A percentile compares a stretch with the other conserved stretches of the same genome.
These are phyloP conservation scores for Penicillium maclennaniae DNA, from an alignment of 495 filamentous ascomycete genomes.

Conservation along the genomic window DNA sequence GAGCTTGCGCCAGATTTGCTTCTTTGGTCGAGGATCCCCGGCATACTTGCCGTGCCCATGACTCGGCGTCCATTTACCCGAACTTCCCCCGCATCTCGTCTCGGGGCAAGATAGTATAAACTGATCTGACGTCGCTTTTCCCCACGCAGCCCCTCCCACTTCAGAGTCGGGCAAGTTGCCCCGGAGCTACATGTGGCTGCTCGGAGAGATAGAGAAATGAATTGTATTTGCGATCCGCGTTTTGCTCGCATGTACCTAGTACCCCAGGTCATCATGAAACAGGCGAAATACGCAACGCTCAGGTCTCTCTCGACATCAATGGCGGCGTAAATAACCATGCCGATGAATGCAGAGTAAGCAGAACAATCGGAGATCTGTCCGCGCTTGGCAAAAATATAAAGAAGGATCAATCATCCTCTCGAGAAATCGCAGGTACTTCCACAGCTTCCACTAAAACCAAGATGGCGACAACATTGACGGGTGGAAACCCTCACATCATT, in stretches of 20 bases:
- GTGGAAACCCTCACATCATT: slow-evolving; percentile 30
- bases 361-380: neutral
- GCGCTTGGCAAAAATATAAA: neutral
- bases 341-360: slow-evolving; percentile 48
- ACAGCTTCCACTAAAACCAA: neutral
- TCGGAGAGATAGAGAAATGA: slow-evolving; percentile 8
- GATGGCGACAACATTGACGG: slow-evolving; percentile 26
- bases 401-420: neutral
- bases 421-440: neutral
- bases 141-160: slow-evolving; percentile 13
- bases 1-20: slow-evolving; percentile 5
- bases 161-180: slow-evolving; percentile 5
- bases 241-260: slow-evolving; percentile 7
- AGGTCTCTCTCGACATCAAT: slow-evolving; percentile 58
- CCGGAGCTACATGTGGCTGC: neutral
- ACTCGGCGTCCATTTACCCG: slow-evolving; percentile 3
- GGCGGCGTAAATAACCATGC: slow-evolving; percentile 70
- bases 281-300: slow-evolving; percentile 69
- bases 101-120: slow-evolving; percentile 1
- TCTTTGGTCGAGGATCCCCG: slow-evolving; percentile 4
- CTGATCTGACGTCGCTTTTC: slow-evolving; percentile 7
- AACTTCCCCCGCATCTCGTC: neutral
- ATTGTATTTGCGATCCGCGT: too few relatives aligned
- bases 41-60: slow-evolving; percentile 8
- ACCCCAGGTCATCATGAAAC: slow-evolving; percentile 81